Evolutionary conservation across 2,329 filamentous ascomycete genomes (phyloP).

Genomic region (Sporothrix variecibatus): DNA sequence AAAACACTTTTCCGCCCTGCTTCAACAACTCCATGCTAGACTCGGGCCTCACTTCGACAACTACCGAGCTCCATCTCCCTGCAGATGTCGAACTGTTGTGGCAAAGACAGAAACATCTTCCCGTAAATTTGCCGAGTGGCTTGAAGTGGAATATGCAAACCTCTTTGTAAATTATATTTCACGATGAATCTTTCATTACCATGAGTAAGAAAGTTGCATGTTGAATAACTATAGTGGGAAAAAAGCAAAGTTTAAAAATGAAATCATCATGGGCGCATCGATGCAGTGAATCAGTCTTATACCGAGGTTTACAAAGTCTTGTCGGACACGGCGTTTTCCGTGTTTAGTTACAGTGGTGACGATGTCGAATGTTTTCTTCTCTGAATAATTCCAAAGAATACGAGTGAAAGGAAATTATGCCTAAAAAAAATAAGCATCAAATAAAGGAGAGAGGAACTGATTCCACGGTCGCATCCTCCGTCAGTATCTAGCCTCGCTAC

Average conservation of each 20-base stretch:
- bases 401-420: neutral
- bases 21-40: neutral
- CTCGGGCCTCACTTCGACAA: neutral
- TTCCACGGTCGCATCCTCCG: neutral
- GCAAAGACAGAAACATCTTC: neutral
- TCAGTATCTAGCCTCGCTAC: neutral
- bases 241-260: neutral
- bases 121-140: neutral
- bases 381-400: neutral
- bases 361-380: neutral
- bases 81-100: neutral
- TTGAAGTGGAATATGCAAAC: neutral
- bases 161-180: neutral
- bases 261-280: neutral
- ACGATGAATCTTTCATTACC: neutral
- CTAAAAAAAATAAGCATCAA: neutral
- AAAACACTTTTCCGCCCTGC: neutral
- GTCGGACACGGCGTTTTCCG: neutral
- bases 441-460: neutral
- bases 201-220: neutral
- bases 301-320: neutral
- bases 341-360: neutral
- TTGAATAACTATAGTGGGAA: no score
- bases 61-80: neutral
- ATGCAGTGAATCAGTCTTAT: neutral